Evolutionary conservation across 345 rosid genomes (phyloP).

Genomic region (Conringia planisiliqua): DNA sequence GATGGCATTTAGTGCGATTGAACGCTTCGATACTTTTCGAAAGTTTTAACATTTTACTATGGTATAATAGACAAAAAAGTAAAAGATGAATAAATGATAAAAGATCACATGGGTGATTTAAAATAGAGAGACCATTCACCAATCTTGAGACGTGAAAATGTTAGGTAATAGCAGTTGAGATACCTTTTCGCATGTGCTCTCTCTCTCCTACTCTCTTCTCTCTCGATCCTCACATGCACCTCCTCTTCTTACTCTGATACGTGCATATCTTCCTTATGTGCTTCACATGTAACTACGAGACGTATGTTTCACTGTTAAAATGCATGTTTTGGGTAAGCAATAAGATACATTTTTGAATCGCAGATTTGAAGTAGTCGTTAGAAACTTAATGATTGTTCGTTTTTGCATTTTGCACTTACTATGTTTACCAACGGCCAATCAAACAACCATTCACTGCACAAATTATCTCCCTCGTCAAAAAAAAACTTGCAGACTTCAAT

Average conservation of each 20-base stretch:
- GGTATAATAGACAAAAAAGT: neutral
- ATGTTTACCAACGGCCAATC: neutral
- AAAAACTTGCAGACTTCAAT: neutral
- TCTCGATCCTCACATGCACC: slow-evolving; percentile 15
- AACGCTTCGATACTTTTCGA: neutral
- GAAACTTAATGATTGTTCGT: neutral
- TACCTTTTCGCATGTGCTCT: slow-evolving; percentile 34
- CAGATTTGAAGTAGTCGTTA: neutral
- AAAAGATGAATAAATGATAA: neutral
- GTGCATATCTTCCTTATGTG: neutral
- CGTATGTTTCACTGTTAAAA: slow-evolving; percentile 9
- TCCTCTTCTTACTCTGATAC: neutral
- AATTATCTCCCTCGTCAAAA: neutral
- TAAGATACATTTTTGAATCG: neutral
- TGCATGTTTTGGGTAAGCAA: slow-evolving; percentile 3
- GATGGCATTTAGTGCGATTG: neutral
- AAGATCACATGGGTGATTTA: slow-evolving; percentile 33
- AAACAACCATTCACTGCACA: neutral
- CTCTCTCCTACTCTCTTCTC: neutral
- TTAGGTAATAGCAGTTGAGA: slow-evolving; percentile 40
- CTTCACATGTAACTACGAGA: neutral
- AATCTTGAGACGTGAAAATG: slow-evolving; percentile 29
- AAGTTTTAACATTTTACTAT: neutral
- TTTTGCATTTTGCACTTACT: neutral
- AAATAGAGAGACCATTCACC: slow-evolving; percentile 33